A percentile compares a stretch with the other conserved stretches of the same genome.
Evolutionary conservation across 2,329 filamentous ascomycete species (phyloP).

Genomic region (Podosphaera leucotricha): DNA sequence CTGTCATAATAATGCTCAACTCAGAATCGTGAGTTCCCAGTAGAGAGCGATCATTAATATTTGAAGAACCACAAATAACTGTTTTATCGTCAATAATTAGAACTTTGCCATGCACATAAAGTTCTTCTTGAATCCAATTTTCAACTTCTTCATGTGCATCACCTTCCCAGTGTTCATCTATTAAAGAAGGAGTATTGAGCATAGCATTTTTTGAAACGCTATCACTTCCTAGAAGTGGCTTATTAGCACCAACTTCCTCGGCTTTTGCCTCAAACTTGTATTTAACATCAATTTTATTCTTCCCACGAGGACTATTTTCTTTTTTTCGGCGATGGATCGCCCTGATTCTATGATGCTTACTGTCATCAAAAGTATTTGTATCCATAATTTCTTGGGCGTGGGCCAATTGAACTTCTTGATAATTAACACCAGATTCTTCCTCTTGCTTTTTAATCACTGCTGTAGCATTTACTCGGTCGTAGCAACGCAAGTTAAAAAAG

Average conservation of each 20-base stretch:
- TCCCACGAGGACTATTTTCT: slow-evolving; percentile 17
- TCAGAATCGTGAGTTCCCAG: slow-evolving; percentile 79
- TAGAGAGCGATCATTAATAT: slow-evolving; percentile 79
- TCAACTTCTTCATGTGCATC: slow-evolving; percentile 50
- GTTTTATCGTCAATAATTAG: slow-evolving; percentile 72
- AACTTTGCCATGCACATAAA: slow-evolving; percentile 86
- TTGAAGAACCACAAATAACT: slow-evolving; percentile 68
- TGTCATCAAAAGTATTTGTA: slow-evolving; percentile 22
- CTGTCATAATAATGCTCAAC: slow-evolving; percentile 72
- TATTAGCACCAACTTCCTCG: slow-evolving; percentile 14
- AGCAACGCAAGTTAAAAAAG: slow-evolving; percentile 81
- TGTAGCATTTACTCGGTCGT: slow-evolving; percentile 77
- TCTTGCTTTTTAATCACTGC: slow-evolving; percentile 49
- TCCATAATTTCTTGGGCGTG: slow-evolving; percentile 77
- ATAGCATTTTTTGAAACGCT: slow-evolving; percentile 63
- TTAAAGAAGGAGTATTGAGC: slow-evolving; percentile 38
- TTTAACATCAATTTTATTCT: slow-evolving; percentile 24
- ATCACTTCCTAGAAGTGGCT: slow-evolving; percentile 10
- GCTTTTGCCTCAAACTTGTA: slow-evolving; percentile 27
- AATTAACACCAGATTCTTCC: slow-evolving; percentile 57
- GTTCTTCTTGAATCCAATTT: slow-evolving; percentile 85
- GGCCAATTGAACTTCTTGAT: slow-evolving; percentile 67
- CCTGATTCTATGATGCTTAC: slow-evolving; percentile 20
- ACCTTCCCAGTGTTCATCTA: slow-evolving; percentile 56
- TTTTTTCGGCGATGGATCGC: slow-evolving; percentile 14